A percentile compares a stretch with the other conserved stretches of the same genome.
phyloP scores from a whole-genome alignment of 176 grass and related monocot species.

The Cymbopogon citratus region DNA sequence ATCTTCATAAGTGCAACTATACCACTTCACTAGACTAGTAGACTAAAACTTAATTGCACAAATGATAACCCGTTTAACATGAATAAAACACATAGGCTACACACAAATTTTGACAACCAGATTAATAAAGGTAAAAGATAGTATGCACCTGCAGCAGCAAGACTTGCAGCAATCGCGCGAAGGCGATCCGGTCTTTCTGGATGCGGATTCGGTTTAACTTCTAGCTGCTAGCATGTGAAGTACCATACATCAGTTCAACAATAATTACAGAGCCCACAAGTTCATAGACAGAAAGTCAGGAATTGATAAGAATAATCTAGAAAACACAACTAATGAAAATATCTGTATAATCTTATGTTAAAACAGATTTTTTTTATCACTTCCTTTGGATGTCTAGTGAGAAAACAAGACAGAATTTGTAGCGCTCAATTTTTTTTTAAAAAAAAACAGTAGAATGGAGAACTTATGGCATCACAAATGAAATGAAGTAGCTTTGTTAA shows the following conservation, averaged over 20 bases:
- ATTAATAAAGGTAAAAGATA: slow-evolving; percentile 13
- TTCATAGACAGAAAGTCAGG: background rate
- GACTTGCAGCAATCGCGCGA: slow-evolving; percentile 69
- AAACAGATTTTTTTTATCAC: background rate
- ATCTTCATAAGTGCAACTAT: background rate
- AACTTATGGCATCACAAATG: background rate
- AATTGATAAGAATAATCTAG: background rate
- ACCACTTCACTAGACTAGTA: background rate
- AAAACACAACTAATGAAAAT: background rate
- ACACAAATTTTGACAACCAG: background rate
- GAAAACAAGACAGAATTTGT: background rate
- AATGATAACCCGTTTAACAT: background rate
- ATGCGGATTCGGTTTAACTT: slow-evolving; percentile 86
- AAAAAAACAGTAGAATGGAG: background rate
- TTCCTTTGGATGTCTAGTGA: background rate
- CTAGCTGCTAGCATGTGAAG: slow-evolving; percentile 45
- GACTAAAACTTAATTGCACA: background rate
- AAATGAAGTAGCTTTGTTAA: background rate
- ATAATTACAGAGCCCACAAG: background rate
- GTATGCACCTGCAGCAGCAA: slow-evolving; percentile 69
- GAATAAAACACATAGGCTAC: background rate
- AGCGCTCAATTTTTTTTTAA: background rate
- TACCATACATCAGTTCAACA: slow-evolving; percentile 31
- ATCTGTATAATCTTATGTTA: background rate
- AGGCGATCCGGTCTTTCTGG: slow-evolving; percentile 94